Base-by-base conservation (phyloP, 2,329 filamentous ascomycete genomes). In the Alternaria alternata region DNA sequence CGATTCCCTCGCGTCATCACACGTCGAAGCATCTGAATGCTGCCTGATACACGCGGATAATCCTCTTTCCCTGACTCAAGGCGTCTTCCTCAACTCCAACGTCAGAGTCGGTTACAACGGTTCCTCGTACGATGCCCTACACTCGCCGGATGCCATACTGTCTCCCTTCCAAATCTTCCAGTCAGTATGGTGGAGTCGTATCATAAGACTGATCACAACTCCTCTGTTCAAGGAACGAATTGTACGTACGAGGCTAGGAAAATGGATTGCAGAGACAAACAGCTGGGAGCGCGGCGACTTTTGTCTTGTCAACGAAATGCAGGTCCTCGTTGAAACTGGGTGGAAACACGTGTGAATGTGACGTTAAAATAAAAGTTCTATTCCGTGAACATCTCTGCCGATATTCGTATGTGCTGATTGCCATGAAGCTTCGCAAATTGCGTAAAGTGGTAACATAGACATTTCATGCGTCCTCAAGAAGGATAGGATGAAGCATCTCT, bases 21-120 rank as follows among this genome's bases (percentile, higher is more conserved):
- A 92, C 70, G 81, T 93, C 26, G 91, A 94, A 76, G 91, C 84
- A n/a, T 91, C 88, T 14, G 91, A 94, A 77, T 93, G 91, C 80
- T 94, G 91, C 76, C 85, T 94, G 53, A 88, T 92, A 55, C 90
- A 92, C 72, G 86, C 87, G 3, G 90, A 92, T 70, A 92, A 92
- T 67, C 86, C 86, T 1, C 78, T 88, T 5, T 83, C 83, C 5
- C 71, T 54, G 1, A 67, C 59, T 7, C 76, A 81, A 55, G 88
- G 90, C 51, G 86, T 92, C 6, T 92, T 83, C 74, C 72, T 92
- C 39, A 93, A 93, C 73, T 89, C 90, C 2, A 84, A 84, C 12
- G 89, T 92, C 11, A 82, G 89, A 8, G 90, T 92, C 5, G 88
- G 84, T 2, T 92, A 92, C 71, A 87, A 82, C 63, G 73, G 54